Conservation (phyloP, 805 yeast species). For the Naumovozyma dairenensis region DNA sequence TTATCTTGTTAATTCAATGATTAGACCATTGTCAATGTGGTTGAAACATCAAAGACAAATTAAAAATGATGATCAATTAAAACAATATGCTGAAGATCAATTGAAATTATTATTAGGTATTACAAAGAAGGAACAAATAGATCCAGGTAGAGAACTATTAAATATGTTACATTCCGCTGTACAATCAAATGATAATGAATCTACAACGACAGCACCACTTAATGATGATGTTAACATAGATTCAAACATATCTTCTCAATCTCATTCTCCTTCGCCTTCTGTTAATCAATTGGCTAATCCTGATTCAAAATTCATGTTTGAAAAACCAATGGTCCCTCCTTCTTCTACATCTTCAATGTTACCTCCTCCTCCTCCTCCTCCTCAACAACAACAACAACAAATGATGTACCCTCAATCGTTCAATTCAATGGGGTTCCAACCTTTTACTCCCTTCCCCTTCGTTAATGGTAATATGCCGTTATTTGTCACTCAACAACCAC, state of each 20-base stretch:
- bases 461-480: slow-evolving; percentile 15
- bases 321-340: slow-evolving; percentile 1
- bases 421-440: slow-evolving; percentile 15
- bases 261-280: background rate
- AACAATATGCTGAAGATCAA: slow-evolving; percentile 51
- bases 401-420: slow-evolving; percentile 1
- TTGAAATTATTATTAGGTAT: slow-evolving; percentile 59
- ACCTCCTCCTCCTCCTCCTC: slow-evolving; percentile 5
- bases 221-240: background rate
- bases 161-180: slow-evolving; percentile 48
- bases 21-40: slow-evolving; percentile 39
- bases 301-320: too few species aligned
- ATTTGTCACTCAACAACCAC: slow-evolving; percentile 5
- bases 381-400: slow-evolving; percentile 4
- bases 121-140: slow-evolving; percentile 33
- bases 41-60: slow-evolving; percentile 43
- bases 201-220: background rate
- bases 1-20: slow-evolving; percentile 34
- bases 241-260: background rate
- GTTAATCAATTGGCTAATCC: background rate
- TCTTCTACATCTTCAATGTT: slow-evolving; percentile 2
- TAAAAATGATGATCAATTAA: slow-evolving; percentile 48
- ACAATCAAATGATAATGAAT: slow-evolving; percentile 10
- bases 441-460: slow-evolving; percentile 29
- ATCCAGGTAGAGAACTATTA: slow-evolving; percentile 71